A percentile compares a stretch with the other conserved stretches of the same genome.
These are phyloP conservation scores for Purshia tridentata DNA, from an alignment of 306 rosid genomes.

Conservation along the genomic window DNA sequence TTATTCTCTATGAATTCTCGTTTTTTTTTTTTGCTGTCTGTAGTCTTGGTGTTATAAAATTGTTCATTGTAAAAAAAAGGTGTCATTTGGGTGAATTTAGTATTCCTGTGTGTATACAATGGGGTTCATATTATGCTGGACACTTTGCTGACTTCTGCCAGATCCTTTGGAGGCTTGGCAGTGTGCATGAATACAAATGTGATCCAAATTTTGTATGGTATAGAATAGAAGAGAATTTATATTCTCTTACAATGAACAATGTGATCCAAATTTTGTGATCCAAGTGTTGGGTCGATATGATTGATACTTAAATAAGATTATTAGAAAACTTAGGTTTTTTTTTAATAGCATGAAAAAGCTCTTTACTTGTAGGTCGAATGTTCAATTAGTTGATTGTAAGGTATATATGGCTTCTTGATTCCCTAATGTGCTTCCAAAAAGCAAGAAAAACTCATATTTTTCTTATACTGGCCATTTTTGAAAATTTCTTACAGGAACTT, in stretches of 20 bases:
- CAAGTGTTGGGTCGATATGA: neutral
- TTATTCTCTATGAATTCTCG: neutral
- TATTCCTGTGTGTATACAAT: neutral
- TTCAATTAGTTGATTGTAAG: neutral
- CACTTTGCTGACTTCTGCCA: neutral
- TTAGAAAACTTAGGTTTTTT: neutral
- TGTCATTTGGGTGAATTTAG: constrained; percentile 2
- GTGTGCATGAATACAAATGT: neutral
- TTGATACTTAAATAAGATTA: neutral
- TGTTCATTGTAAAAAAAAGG: neutral
- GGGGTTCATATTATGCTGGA: neutral
- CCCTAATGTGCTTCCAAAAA: neutral
- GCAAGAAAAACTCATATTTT: neutral
- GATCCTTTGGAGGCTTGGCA: neutral
- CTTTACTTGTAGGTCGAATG: neutral
- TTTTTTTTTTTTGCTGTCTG: neutral
- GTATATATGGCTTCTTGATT: neutral
- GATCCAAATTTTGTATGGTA: neutral
- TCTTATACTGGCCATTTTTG: neutral
- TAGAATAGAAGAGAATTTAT: neutral
- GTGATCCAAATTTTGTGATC: neutral
- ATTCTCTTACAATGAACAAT: too few species aligned
- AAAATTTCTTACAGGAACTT: constrained; percentile 62
- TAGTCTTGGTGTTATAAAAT: neutral
- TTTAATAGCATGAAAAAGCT: neutral